Base-by-base conservation (phyloP, 2,329 filamentous ascomycete species). In the Claviceps quebecensis region DNA sequence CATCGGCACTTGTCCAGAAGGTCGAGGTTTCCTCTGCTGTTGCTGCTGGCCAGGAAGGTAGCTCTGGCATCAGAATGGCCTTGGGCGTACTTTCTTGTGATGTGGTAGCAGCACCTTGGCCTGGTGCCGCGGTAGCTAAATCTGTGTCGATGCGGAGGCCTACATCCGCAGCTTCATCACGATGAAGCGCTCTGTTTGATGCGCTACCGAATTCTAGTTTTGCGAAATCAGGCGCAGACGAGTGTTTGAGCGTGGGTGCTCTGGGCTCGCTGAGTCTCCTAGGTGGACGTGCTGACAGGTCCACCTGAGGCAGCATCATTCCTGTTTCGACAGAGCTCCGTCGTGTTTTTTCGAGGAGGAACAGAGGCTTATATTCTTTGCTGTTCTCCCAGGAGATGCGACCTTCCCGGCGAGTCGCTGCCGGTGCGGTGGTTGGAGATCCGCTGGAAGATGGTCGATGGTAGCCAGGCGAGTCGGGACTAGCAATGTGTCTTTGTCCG, bases 321-420 rank as follows among this genome's bases (percentile, higher is more conserved):
- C 29, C 29, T 34, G 61, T 58, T 29, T 65, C 62, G 3, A 59
- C 58, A 5, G 66, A 60, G 44, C 65, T 65, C 43, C 71, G 68
- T 8, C 72, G 69, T 3, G 70, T 71, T 56, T 70, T 81, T 64
- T 94, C 86, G 6, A 95, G 79, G 22, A 95, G 80, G 66, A 86
- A 91, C 8, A 96, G 70, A 0, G 90, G 90, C 57, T 86, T 83
- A 60, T 90, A 83, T 61, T 93, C 87, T 51, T 77, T 77, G 17
- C 74, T 75, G 56, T 68, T 78, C 45, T 81, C 79, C 79, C 79
- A 83, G 0, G 78, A 82, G 13, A 70, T 79, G 13, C 80, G 72
- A 22, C 71, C 60, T 43, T 67, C 62, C 48, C 67, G 64, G 57
- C 68, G 72, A 14, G 65, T 60, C 17, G 60, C 56, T 13, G 74